Conservation (phyloP, 305 asterid species). For the Fraxinus albicans region DNA sequence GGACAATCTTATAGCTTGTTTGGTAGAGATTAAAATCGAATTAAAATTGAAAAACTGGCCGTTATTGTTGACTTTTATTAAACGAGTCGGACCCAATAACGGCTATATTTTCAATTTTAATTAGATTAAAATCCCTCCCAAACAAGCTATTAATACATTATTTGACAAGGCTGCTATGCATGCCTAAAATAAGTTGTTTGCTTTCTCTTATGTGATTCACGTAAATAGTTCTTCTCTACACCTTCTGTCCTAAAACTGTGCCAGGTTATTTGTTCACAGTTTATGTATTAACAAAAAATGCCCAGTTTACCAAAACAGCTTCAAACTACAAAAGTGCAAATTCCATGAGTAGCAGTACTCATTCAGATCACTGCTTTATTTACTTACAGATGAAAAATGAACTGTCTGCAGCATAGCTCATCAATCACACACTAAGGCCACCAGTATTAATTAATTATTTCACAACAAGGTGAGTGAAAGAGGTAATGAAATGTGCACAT, state of each 20-base stretch:
- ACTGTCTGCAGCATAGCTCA: neutral
- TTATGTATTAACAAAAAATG: neutral
- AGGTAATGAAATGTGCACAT: neutral
- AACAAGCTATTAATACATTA: neutral
- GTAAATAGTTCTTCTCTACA: neutral
- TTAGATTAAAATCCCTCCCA: too few species aligned
- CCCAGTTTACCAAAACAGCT: slow-evolving; percentile 5
- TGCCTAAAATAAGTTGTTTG: neutral
- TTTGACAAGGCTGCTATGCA: neutral
- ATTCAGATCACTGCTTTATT: neutral
- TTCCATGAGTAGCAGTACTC: neutral
- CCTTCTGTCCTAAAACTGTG: neutral
- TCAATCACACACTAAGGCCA: neutral
- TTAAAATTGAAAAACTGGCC: too few species aligned
- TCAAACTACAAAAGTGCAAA: slow-evolving; percentile 11
- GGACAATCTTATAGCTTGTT: neutral
- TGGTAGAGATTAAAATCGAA: too few species aligned
- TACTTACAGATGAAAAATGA: neutral
- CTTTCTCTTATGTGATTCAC: neutral
- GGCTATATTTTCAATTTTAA: too few species aligned
- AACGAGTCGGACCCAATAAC: too few species aligned
- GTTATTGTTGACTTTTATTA: too few species aligned
- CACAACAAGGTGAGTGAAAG: neutral
- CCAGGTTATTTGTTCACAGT: slow-evolving; percentile 11
- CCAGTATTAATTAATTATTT: neutral